Conservation (phyloP, 176 grass and related monocot genomes). For the Rhynchospora breviuscula region DNA sequence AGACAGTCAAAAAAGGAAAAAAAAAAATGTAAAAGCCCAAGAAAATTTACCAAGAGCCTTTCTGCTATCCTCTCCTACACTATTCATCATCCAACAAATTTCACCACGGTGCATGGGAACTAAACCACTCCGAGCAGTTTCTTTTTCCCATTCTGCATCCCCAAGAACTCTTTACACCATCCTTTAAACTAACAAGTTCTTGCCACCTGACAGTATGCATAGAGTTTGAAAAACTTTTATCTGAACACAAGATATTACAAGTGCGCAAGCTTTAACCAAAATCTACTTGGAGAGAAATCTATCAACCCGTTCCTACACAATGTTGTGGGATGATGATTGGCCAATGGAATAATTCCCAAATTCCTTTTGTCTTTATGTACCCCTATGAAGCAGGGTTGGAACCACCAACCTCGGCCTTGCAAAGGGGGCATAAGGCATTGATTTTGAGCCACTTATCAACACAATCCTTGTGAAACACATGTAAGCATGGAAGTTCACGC, state of each 20-base stretch:
- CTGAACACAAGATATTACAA: conserved; percentile 6
- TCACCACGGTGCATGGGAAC: conserved; percentile 8
- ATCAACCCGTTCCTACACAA: conserved; percentile 10
- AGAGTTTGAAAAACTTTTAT: neutral
- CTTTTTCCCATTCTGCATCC: neutral
- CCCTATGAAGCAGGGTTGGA: neutral
- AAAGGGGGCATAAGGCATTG: conserved; percentile 85
- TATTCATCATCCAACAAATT: conserved; percentile 13
- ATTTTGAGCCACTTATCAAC: conserved; percentile 99
- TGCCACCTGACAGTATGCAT: neutral
- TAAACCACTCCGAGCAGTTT: neutral
- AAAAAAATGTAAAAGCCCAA: neutral
- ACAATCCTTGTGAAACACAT: conserved; percentile 94
- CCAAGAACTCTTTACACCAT: neutral
- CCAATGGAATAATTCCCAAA: neutral
- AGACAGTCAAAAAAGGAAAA: neutral
- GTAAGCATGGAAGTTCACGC: conserved; percentile 80
- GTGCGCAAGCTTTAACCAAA: conserved; percentile 19
- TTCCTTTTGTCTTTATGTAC: neutral
- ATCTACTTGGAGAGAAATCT: conserved; percentile 13
- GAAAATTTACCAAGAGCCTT: neutral
- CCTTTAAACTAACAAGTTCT: neutral
- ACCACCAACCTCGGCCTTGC: conserved; percentile 74
- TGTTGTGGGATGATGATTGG: conserved; percentile 12
- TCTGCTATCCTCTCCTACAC: conserved; percentile 13